Conservation (phyloP, 768 basidiomycete species). For the Amanita jacksonii region DNA sequence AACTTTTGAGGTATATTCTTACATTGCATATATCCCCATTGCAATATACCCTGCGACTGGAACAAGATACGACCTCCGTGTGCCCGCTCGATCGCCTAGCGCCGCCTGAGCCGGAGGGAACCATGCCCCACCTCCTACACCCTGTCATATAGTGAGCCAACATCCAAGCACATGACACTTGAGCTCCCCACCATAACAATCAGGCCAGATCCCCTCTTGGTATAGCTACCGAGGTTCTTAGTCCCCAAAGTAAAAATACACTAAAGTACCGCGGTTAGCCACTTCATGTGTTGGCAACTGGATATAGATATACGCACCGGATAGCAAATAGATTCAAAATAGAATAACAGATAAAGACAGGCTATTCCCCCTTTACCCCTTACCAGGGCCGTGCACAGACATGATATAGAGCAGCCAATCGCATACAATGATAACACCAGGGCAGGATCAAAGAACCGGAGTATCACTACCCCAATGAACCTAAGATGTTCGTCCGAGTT, state of each 20-base stretch:
- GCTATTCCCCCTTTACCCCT: conserved; percentile 46
- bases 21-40: conserved; percentile 51
- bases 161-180: conserved; percentile 7
- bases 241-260: conserved; percentile 60
- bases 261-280: no score
- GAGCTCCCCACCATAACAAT: conserved; percentile 45
- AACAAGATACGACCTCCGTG: conserved; percentile 49
- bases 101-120: conserved; percentile 53
- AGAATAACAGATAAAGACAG: conserved; percentile 57
- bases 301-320: conserved; percentile 29
- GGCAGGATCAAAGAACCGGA: conserved; percentile 59
- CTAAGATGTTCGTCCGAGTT: conserved; percentile 19
- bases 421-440: conserved; percentile 48
- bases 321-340: conserved; percentile 71
- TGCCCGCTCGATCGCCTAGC: conserved; percentile 39
- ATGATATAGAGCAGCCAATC: conserved; percentile 40
- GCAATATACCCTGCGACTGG: conserved; percentile 49
- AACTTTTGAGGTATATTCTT: conserved; percentile 17
- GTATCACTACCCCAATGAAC: conserved; percentile 51
- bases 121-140: conserved; percentile 62
- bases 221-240: conserved; percentile 51
- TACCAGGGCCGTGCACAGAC: conserved; percentile 38
- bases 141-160: conserved; percentile 14
- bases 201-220: conserved; percentile 51
- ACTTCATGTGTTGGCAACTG: no score